phyloP scores from a whole-genome alignment of 139 green algal genomes.

The Closterium sp. region DNA sequence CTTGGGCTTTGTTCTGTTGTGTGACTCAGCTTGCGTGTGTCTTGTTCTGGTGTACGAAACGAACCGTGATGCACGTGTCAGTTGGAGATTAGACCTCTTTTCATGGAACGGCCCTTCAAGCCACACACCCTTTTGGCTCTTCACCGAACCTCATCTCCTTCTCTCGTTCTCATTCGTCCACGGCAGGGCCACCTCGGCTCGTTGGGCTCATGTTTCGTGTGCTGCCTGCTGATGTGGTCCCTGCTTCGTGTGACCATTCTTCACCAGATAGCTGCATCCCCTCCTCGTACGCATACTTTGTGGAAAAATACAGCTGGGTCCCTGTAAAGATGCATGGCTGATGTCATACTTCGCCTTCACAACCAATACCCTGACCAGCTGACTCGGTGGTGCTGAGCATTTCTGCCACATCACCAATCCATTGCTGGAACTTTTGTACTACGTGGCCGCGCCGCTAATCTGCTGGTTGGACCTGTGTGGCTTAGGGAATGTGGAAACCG shows the following conservation, averaged over 20 bases:
- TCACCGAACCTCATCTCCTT: background rate
- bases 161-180: background rate
- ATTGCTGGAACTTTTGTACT: background rate
- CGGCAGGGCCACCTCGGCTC: background rate
- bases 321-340: background rate
- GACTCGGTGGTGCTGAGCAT: background rate
- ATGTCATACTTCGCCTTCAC: background rate
- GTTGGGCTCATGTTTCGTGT: background rate
- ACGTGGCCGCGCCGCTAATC: background rate
- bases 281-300: background rate
- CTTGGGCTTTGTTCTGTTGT: background rate
- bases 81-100: background rate
- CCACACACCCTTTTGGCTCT: background rate
- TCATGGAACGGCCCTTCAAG: background rate
- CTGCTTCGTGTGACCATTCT: background rate
- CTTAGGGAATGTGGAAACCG: background rate
- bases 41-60: background rate
- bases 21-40: no score
- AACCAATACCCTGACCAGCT: background rate
- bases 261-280: background rate
- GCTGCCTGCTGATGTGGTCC: background rate
- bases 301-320: background rate
- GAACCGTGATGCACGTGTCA: background rate
- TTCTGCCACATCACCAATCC: background rate
- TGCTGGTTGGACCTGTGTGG: background rate